phyloP scores from a whole-genome alignment of 164 flowering plant species.

The Dillenia turbinata region DNA sequence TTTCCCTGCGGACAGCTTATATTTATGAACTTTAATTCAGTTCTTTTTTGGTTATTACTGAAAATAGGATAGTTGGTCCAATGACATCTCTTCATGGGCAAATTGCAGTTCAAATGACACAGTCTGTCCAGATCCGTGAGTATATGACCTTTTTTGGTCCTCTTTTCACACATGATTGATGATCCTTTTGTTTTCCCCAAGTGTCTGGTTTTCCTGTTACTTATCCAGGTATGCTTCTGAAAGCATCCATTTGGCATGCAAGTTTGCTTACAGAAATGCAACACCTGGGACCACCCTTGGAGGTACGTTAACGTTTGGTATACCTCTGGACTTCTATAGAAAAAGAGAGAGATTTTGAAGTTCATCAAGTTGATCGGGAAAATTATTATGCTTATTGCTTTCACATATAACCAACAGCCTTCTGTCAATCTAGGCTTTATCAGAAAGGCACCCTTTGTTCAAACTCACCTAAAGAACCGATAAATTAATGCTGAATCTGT shows the following conservation, averaged over 20 bases:
- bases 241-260: conserved; percentile 82
- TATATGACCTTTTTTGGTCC: conserved; percentile 4
- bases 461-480: too few relatives aligned
- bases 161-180: neutral
- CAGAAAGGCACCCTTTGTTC: too few relatives aligned
- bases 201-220: neutral
- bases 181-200: neutral
- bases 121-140: conserved; percentile 89
- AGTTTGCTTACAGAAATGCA: conserved; percentile 86
- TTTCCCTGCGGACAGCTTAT: too few relatives aligned
- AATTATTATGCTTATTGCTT: too few relatives aligned
- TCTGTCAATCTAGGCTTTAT: too few relatives aligned
- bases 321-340: too few relatives aligned
- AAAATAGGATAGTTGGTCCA: conserved; percentile 55
- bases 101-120: conserved; percentile 41
- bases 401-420: too few relatives aligned
- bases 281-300: conserved; percentile 73
- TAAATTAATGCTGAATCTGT: too few relatives aligned
- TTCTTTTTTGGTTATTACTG: conserved; percentile 4
- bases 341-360: too few relatives aligned
- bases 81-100: conserved; percentile 49
- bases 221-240: conserved; percentile 86
- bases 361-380: too few relatives aligned
- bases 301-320: conserved; percentile 35
- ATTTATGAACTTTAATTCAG: neutral